These are phyloP conservation scores for Paradendryphiella salina DNA, from an alignment of 2,329 filamentous ascomycete species.

Conservation along the genomic window DNA sequence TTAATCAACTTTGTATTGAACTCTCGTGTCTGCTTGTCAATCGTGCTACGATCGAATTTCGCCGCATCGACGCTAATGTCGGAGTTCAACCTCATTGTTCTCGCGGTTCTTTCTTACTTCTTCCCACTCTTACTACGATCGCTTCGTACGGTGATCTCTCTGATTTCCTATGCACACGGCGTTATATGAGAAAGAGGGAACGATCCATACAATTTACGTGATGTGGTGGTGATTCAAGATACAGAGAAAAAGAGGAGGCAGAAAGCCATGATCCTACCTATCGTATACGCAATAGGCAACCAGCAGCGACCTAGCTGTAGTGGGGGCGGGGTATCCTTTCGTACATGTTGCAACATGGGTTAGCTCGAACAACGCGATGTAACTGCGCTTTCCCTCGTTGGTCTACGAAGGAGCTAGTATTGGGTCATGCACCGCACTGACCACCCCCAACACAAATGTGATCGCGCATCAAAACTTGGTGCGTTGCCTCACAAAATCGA, in stretches of 20 bases:
- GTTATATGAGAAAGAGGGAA: not conserved
- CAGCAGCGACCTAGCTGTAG: not conserved
- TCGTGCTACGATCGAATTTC: conserved; percentile 51
- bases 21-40: conserved; percentile 48
- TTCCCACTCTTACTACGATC: too few species aligned
- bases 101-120: not conserved
- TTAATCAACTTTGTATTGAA: conserved; percentile 53
- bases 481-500: not conserved
- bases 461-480: not conserved
- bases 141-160: too few species aligned
- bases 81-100: conserved; percentile 36
- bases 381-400: too few species aligned
- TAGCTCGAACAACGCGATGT: too few species aligned
- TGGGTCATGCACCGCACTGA: not conserved
- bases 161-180: not conserved
- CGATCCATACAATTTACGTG: too few species aligned
- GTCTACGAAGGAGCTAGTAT: not conserved
- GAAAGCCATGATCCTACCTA: too few species aligned
- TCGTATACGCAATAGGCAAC: not conserved
- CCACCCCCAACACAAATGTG: not conserved
- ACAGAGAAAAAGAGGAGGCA: not conserved
- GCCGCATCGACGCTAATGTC: conserved; percentile 50
- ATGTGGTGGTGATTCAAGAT: too few species aligned
- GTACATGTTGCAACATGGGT: not conserved
- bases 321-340: conserved; percentile 11